Evolutionary conservation across 768 basidiomycete species (phyloP), one percentile per base, ranked within the genome.

Genomic region (Xerocomellus amylosporus): DNA sequence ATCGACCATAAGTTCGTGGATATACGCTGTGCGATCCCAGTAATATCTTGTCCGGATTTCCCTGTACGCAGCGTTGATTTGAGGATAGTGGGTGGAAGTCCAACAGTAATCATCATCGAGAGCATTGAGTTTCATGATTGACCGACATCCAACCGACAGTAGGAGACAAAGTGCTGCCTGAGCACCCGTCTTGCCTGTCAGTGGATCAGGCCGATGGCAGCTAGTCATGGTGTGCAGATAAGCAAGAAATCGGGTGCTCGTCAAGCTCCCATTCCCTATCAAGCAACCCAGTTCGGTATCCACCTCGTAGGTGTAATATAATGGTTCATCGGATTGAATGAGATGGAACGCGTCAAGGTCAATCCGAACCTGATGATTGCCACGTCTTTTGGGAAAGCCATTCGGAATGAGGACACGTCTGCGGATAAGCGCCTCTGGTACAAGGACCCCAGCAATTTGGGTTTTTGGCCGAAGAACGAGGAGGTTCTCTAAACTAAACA

Each of bases 401-500:
- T 4, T 17, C 14, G 33, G 46, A 22, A 47, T 10, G 5, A 20
- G 39, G 19, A 13, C 19, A 14, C 42, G 4, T n/a, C 17, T 15
- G 26, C 17, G 22, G 15, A 43, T 15, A 9, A 43, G 14, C 2
- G 4, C 2, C 24, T 15, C 19, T 17, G 24, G 26, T 2, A 43
- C 9, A 14, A 43, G 17, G 15, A 5, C 17, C 2, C 19, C 42
- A 15, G 7, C 17, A 28, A n/a, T 10, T 3, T 28, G 42, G 12
- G 15, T 19, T 8, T n/a, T 43, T 7, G 26, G 26, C 20, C 24
- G 42, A 26, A 41, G 13, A 8, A 79, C 66, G 39, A 76, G 72
- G 41, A 64, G 71, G 28, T 52, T 67, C 8, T 36, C 30, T 39
- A 81, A 56, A 10, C 80, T 79, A 37, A 76, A 64, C 59, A 81